Conservation (phyloP, 371 early-diverging fungal genomes). For the Mortierella sp. region DNA sequence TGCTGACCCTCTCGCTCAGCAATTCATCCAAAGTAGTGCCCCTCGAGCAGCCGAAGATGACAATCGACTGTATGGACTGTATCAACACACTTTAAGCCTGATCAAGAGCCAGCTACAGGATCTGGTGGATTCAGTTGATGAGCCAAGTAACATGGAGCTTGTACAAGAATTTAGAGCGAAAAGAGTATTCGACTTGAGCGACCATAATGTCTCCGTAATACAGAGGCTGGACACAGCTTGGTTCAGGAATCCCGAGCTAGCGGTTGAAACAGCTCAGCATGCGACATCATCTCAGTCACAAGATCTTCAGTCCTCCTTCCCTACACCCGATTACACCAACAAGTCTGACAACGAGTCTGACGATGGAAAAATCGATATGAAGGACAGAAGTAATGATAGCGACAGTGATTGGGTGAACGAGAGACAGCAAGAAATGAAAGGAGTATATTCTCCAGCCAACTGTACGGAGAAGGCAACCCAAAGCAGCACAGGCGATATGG, state of each 20-base stretch:
- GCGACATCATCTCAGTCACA: background rate
- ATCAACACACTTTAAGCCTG: conserved; percentile 9
- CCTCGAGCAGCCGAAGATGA: conserved; percentile 11
- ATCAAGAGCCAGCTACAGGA: conserved; percentile 1
- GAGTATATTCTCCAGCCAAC: background rate
- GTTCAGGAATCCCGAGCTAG: background rate
- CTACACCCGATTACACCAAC: background rate
- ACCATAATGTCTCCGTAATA: background rate
- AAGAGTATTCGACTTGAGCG: background rate
- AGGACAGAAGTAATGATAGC: no score
- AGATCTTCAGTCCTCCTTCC: background rate
- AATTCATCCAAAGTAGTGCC: conserved; percentile 9
- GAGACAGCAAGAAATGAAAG: no score
- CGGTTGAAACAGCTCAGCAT: background rate
- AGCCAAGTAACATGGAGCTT: conserved; percentile 4
- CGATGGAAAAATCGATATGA: no score
- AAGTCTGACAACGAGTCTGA: no score
- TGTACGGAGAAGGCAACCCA: background rate
- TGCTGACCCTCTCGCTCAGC: background rate
- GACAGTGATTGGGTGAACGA: no score
- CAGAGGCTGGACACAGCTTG: background rate
- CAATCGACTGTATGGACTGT: conserved; percentile 16
- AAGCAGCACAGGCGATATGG: no score
- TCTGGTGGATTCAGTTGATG: background rate
- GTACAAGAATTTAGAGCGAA: background rate